These are phyloP conservation scores for Anthracocystis panici-leucophaei DNA, from an alignment of 1,284 basidiomycete species.

Conservation along the genomic window DNA sequence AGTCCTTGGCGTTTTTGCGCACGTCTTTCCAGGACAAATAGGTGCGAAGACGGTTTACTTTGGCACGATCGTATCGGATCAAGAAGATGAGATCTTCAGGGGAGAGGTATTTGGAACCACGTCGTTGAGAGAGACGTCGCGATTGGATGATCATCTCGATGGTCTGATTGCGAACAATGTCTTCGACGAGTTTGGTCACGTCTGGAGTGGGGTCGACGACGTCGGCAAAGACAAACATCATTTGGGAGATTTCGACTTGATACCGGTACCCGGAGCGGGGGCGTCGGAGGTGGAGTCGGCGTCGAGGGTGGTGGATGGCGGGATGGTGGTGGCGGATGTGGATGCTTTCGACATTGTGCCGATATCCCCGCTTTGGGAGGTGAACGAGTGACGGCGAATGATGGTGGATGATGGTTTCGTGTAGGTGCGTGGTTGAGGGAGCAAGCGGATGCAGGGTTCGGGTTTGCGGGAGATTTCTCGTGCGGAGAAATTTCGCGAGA, in stretches of 20 bases:
- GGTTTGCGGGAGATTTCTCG: neutral
- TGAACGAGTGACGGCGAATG: neutral
- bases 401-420: neutral
- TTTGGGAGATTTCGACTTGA: conserved; percentile 80
- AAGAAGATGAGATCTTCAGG: conserved; percentile 97
- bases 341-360: conserved; percentile 36
- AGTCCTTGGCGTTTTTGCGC: conserved; percentile 90
- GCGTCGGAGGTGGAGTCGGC: conserved; percentile 13
- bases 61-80: conserved; percentile 91
- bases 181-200: conserved; percentile 91
- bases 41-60: conserved; percentile 90
- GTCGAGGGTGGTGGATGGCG: conserved; percentile 21
- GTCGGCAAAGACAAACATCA: conserved; percentile 98
- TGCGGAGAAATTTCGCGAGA: neutral
- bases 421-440: neutral
- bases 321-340: conserved; percentile 4
- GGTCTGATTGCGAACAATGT: conserved; percentile 92
- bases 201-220: conserved; percentile 88
- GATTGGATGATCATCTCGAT: conserved; percentile 94
- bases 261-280: conserved; percentile 57
- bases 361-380: neutral
- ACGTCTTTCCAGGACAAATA: conserved; percentile 99
- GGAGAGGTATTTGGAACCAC: conserved; percentile 85
- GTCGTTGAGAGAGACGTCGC: conserved; percentile 81
- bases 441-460: neutral